Conservation (phyloP, 768 basidiomycete species). For the Phlebiopsis gigantea region DNA sequence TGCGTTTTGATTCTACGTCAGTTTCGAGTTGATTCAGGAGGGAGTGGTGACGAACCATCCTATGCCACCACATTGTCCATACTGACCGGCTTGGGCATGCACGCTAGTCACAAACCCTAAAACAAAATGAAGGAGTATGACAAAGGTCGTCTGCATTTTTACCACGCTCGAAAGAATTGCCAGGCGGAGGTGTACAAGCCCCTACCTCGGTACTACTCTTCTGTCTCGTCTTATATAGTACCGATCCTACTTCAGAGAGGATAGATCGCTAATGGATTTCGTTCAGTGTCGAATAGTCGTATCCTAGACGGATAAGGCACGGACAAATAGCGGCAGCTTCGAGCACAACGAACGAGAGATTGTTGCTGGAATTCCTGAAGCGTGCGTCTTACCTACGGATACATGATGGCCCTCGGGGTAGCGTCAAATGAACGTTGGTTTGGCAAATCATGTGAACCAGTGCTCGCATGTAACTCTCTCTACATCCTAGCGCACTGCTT, state of each 20-base stretch:
- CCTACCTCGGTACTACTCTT: not conserved
- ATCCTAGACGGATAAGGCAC: slow-evolving; percentile 18
- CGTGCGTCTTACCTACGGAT: not conserved
- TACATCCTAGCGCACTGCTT: slow-evolving; percentile 8
- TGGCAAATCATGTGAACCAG: not conserved
- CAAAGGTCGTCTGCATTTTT: not conserved
- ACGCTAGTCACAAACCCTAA: slow-evolving; percentile 22
- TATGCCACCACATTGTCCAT: slow-evolving; percentile 46
- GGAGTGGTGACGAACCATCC: slow-evolving; percentile 34
- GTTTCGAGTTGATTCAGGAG: not conserved
- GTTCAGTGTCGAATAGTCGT: not conserved
- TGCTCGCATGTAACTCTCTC: not conserved
- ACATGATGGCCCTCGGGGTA: not conserved
- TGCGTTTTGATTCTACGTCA: slow-evolving; percentile 14
- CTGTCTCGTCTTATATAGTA: not conserved
- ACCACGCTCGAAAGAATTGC: not conserved
- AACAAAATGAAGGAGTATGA: slow-evolving; percentile 7
- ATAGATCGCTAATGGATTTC: not conserved
- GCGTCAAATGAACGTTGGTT: not conserved
- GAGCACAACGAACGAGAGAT: not conserved
- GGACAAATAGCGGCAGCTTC: slow-evolving; percentile 21
- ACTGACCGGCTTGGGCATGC: slow-evolving; percentile 36
- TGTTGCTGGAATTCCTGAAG: not conserved
- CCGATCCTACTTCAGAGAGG: not conserved
- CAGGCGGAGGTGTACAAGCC: not conserved